phyloP scores from a whole-genome alignment of 257 asterid genomes.

The Nicotiana paniculata region DNA sequence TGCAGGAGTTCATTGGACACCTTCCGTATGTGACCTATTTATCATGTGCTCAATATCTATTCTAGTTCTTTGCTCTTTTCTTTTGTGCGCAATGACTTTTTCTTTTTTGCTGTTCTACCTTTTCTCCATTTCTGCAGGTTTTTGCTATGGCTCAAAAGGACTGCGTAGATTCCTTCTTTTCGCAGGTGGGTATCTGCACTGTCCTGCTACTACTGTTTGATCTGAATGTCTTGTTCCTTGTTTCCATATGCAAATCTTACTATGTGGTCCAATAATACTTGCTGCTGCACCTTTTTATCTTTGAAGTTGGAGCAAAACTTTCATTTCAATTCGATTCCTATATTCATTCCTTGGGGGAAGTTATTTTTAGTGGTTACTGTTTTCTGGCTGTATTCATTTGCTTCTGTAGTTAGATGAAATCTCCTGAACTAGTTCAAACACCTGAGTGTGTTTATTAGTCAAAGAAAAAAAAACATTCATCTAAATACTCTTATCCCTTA shows the following conservation, averaged over 20 bases:
- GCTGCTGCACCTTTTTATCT: not conserved
- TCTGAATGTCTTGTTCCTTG: not conserved
- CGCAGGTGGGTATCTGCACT: constrained; percentile 55
- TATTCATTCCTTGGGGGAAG: not conserved
- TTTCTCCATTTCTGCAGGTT: constrained; percentile 49
- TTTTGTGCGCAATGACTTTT: not conserved
- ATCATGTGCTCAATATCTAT: not conserved
- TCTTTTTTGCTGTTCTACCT: not conserved
- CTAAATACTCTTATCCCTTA: not conserved
- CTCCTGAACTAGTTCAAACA: not conserved
- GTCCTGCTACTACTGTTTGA: not conserved
- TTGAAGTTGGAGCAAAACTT: not conserved
- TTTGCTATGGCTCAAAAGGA: constrained; percentile 90
- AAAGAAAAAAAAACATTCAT: not conserved
- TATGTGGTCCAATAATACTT: not conserved
- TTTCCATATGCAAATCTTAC: not conserved
- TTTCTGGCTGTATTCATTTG: not conserved
- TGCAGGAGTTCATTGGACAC: constrained; percentile 98
- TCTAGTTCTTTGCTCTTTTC: not conserved
- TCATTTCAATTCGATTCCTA: not conserved
- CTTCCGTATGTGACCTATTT: constrained; percentile 57
- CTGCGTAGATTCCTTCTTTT: constrained; percentile 79
- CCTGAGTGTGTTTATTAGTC: not conserved
- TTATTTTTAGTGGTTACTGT: not conserved
- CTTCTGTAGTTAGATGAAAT: not conserved